Evolutionary conservation across 345 rosid genomes (phyloP).

Genomic region (Ceriops decandra): DNA sequence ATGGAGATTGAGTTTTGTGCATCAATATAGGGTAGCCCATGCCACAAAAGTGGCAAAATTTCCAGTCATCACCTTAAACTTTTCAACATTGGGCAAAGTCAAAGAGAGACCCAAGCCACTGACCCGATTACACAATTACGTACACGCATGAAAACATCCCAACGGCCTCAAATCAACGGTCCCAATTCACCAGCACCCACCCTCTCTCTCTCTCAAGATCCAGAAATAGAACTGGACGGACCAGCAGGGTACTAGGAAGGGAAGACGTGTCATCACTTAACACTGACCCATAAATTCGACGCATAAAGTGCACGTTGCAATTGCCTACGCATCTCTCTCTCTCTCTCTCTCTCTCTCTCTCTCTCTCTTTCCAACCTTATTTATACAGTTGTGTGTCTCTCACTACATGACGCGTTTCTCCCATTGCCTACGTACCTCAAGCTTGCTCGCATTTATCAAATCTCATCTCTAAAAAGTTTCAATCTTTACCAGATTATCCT

Average conservation of each 20-base stretch:
- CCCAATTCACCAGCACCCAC: not conserved
- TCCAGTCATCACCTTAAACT: not conserved
- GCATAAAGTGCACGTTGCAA: too few species aligned
- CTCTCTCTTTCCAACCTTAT: not conserved
- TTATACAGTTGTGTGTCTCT: not conserved
- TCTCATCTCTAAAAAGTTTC: constrained; percentile 9
- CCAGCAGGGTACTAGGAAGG: not conserved
- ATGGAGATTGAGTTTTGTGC: too few species aligned
- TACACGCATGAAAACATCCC: too few species aligned
- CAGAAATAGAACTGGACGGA: not conserved
- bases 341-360: not conserved
- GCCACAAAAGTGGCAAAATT: not conserved
- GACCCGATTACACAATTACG: too few species aligned
- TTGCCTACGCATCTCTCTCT: not conserved
- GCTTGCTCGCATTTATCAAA: constrained; percentile 10
- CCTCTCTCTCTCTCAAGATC: not conserved
- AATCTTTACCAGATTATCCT: not conserved
- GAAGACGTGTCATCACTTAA: too few species aligned
- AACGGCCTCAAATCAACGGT: not conserved
- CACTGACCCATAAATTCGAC: too few species aligned
- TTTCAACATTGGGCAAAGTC: not conserved
- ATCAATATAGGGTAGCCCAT: not conserved
- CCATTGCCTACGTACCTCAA: constrained; percentile 30
- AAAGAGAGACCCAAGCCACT: too few species aligned
- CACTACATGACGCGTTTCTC: constrained; percentile 36